Evolutionary conservation across 495 filamentous ascomycete species (phyloP), one percentile per base, ranked within the genome.

Genomic region (Aspergillus carlsbadensis): DNA sequence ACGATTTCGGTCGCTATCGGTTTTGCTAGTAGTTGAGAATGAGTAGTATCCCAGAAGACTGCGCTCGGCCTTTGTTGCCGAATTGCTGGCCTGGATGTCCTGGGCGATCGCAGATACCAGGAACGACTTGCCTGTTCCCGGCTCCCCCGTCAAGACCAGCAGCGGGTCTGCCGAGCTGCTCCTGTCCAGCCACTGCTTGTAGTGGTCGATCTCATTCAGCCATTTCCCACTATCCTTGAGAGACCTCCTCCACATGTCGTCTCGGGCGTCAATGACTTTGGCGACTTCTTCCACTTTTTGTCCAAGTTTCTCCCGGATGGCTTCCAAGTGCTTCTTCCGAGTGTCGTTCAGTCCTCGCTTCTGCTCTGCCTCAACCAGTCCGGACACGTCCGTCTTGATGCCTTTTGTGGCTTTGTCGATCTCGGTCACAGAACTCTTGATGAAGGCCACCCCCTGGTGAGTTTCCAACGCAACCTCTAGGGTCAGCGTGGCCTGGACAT

Each of bases 101-200:
- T 68, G 57, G 8, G 57, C 36, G 18, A 61, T 61, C 1, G 53
- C 55, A 20, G 60, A 63, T 3, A 65, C 37, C 10, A 60, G 31
- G 17, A 50, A 53, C 5, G 63, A 55, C 39, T 66, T 66, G 11
- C 63, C 63, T 33, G 63, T 57, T 40, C 58, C 54, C 20, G 61
- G 50, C 10, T 50, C 52, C 2, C 63, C 63, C 11, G 57, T 66
- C 21, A 66, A 20, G 3, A 68, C 26, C 6, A 68, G 36, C 6
- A 63, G 29, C 0, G 54, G 24, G 17, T 64, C 60, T 17, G 46
- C 53, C 3, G 43, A 48, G 11, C 42, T 59, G 42, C 17, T 50
- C 35, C 43, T 33, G 6, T 59, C 57, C 5, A 59, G 15, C 57
- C 57, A 59, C 18, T 35, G 41, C 31, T 34, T 59, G 18, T 59